These are phyloP conservation scores for Pestalotiopsis sp. DNA, from an alignment of 2,329 filamentous ascomycete genomes.

Conservation along the genomic window DNA sequence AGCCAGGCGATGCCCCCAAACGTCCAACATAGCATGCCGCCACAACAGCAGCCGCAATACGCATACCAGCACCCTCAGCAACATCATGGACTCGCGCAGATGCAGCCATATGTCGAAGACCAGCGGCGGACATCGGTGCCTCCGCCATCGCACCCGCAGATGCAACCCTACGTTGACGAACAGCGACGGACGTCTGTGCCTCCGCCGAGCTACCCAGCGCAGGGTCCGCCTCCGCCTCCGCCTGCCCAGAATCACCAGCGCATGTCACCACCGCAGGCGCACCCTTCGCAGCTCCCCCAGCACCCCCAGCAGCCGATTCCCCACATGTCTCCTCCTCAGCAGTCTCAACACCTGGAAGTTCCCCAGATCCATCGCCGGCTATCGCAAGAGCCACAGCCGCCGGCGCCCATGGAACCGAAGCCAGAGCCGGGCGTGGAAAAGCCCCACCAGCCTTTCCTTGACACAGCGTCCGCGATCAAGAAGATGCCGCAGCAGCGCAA, in stretches of 20 bases:
- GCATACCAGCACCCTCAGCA: slow-evolving; percentile 38
- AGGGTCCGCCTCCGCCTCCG: slow-evolving; percentile 50
- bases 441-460: slow-evolving; percentile 41
- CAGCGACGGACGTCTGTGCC: slow-evolving; percentile 74
- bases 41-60: slow-evolving; percentile 28
- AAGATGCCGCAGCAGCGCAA: slow-evolving; percentile 76
- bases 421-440: slow-evolving; percentile 51
- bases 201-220: slow-evolving; percentile 64
- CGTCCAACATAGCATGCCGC: slow-evolving; percentile 43
- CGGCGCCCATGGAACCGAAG: slow-evolving; percentile 54
- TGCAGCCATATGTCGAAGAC: slow-evolving; percentile 77
- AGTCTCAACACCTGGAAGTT: slow-evolving; percentile 32
- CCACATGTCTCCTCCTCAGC: slow-evolving; percentile 21
- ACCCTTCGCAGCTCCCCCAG: slow-evolving; percentile 40
- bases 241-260: slow-evolving; percentile 51
- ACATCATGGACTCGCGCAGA: slow-evolving; percentile 46
- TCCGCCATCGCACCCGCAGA: slow-evolving; percentile 46
- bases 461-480: slow-evolving; percentile 57
- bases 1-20: slow-evolving; percentile 38
- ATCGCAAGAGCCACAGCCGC: slow-evolving; percentile 45
- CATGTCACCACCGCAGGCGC: slow-evolving; percentile 57
- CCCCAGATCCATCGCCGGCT: slow-evolving; percentile 3
- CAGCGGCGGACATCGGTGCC: slow-evolving; percentile 54
- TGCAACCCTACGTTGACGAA: slow-evolving; percentile 77
- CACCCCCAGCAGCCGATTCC: slow-evolving; percentile 22